A percentile compares a stretch with the other conserved stretches of the same genome.
Evolutionary conservation across 225 moss, liverwort and hornwort species (phyloP).

Genomic region (Bryum argenteum): DNA sequence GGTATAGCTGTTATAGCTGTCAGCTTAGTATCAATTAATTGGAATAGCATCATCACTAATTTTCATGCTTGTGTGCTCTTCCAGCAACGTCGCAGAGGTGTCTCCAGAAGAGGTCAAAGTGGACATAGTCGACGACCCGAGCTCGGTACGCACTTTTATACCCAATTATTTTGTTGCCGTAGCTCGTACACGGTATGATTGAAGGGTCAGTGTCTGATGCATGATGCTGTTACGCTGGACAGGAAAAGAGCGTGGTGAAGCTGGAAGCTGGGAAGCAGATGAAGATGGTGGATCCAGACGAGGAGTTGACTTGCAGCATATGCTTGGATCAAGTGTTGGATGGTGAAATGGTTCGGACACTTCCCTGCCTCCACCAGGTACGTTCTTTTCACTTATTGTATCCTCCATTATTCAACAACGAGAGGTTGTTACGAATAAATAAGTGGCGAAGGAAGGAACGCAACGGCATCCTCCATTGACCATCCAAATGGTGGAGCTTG

Average conservation of each 20-base stretch:
- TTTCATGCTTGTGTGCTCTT: constrained; percentile 17
- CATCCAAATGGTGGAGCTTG: no score
- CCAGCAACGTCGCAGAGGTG: constrained; percentile 40
- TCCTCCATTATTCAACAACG: no score
- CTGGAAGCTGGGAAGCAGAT: constrained; percentile 34
- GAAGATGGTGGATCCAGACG: constrained; percentile 38
- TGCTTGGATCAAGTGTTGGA: constrained; percentile 73
- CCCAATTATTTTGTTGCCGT: background rate
- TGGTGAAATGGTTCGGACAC: constrained; percentile 67
- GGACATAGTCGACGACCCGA: constrained; percentile 35
- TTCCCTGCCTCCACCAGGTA: constrained; percentile 72
- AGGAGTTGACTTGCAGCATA: constrained; percentile 65
- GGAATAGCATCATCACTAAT: background rate
- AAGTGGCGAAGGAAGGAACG: no score
- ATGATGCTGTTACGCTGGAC: constrained; percentile 1
- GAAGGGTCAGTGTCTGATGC: background rate
- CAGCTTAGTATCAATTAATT: background rate
- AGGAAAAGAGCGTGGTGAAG: constrained; percentile 19
- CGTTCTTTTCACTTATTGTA: no score
- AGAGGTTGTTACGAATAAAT: no score
- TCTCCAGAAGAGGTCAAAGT: constrained; percentile 40
- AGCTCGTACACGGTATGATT: background rate
- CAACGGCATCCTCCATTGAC: no score
- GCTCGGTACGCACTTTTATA: constrained; percentile 32
- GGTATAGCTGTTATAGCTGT: no score